phyloP scores from a whole-genome alignment of 2,329 filamentous ascomycete genomes.

The Cadophora gregata region DNA sequence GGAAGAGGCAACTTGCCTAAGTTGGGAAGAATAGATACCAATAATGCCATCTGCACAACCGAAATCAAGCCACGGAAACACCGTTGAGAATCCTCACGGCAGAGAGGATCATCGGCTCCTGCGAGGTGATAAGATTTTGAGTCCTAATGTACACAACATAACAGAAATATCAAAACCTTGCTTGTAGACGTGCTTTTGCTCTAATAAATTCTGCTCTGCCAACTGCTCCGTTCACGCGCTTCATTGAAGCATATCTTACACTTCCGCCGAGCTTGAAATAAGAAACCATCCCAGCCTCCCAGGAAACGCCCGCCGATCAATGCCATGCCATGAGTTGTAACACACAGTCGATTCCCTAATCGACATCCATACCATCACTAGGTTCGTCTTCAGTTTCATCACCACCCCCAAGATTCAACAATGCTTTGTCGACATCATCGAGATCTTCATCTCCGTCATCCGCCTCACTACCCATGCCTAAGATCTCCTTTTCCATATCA shows the following conservation, averaged over 20 bases:
- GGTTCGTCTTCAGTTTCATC: slow-evolving; percentile 45
- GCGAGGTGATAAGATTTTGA: background rate
- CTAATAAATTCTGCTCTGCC: background rate
- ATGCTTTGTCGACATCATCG: slow-evolving; percentile 53
- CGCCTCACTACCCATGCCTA: slow-evolving; percentile 53
- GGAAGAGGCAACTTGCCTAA: background rate
- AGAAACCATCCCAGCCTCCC: background rate
- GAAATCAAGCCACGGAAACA: background rate
- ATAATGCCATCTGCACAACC: background rate
- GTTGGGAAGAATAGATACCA: background rate
- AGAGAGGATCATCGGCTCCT: background rate
- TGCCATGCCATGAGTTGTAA: background rate
- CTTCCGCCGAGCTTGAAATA: background rate
- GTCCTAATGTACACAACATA: background rate
- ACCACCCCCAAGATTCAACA: slow-evolving; percentile 41
- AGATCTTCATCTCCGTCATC: slow-evolving; percentile 52
- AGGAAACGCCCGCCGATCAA: background rate
- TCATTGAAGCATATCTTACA: slow-evolving; percentile 5
- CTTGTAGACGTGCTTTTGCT: background rate
- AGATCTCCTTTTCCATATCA: slow-evolving; percentile 59
- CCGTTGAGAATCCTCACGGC: background rate
- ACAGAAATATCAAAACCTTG: background rate
- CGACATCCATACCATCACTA: slow-evolving; percentile 43
- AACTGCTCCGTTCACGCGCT: background rate
- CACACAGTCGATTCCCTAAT: slow-evolving; percentile 27